A percentile compares a stretch with the other conserved stretches of the same genome.
Conservation (phyloP, 2,329 filamentous ascomycete species). For the Aaosphaeria arxii region DNA sequence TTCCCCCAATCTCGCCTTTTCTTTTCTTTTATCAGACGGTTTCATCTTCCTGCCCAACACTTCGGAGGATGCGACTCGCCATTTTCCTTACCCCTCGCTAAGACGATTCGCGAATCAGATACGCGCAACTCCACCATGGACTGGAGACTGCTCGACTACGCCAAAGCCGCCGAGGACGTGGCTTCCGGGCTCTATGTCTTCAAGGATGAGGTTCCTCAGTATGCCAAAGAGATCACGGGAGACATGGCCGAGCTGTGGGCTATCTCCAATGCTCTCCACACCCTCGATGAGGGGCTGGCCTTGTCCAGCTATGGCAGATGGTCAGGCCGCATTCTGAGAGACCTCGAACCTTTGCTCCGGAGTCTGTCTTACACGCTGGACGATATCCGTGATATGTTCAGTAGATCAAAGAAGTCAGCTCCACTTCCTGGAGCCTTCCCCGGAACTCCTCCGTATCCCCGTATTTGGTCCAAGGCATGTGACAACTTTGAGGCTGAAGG, state of each 20-base stretch:
- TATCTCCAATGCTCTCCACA: conserved; percentile 51
- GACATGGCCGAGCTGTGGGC: conserved; percentile 54
- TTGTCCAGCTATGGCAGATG: conserved; percentile 37
- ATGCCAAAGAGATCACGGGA: conserved; percentile 52
- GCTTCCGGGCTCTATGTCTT: conserved; percentile 51
- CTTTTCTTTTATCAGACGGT: too few species aligned
- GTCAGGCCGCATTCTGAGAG: conserved; percentile 40
- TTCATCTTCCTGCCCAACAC: conserved; percentile 6
- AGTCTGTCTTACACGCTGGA: conserved; percentile 53
- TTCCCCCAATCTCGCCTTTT: conserved; percentile 1
- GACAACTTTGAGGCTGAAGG: conserved; percentile 47
- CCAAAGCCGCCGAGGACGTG: conserved; percentile 52
- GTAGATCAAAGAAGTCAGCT: conserved; percentile 30
- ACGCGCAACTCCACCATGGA: conserved; percentile 26
- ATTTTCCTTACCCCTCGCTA: too few species aligned
- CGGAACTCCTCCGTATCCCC: conserved; percentile 42
- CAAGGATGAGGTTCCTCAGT: conserved; percentile 49
- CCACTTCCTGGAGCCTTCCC: conserved; percentile 33
- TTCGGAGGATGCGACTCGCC: conserved; percentile 9
- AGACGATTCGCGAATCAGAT: conserved; percentile 5
- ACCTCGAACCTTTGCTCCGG: conserved; percentile 48
- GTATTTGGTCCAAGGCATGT: conserved; percentile 52
- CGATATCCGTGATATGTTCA: conserved; percentile 45
- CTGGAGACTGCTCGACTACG: conserved; percentile 36
- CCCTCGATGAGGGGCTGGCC: conserved; percentile 45